Base-by-base conservation (phyloP, 202 grass and related monocot species). In the Schoenoplectus triqueter region DNA sequence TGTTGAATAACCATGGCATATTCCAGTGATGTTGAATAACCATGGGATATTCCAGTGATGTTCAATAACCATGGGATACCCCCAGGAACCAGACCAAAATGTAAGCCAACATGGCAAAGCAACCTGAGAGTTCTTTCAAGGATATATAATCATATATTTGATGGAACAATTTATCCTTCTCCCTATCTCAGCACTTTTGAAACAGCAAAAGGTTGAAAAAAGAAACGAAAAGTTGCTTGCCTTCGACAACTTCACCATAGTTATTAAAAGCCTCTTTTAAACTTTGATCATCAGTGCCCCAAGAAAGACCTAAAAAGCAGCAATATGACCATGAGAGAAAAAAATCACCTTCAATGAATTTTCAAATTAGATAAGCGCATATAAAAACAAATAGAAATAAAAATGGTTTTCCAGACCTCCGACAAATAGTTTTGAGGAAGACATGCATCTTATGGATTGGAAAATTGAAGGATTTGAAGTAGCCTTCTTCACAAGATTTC, bases 171-270 rank as follows among this genome's bases (percentile, higher is more conserved):
- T 67, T 82, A 66, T 39, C 41, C 10, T 18, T 66, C 56, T 31
- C 45, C 15, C 39, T 7, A 69, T 80, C 14, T 64, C 45, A 8
- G 55, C 56, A 83, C 44, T 65, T 87, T 54, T 0, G 10, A 82
- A 41, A 13, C 4, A 69, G 60, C 54, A 84, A 42, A 85, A 55
- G 0, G 45, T 20, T 54, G 69, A 56, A 69, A 15, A 84, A 31
- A 31, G 31, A 31, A 31, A 1, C 75, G 40, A 81, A 77, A 87
- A 68, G 39, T 14, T 11, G 7, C 74, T 69, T 89, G 79, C 94
- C 90, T 94, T 97, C 94, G 19, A 89, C 51, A 77, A 97, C 91
- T 94, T 90, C 80, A 2, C 94, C 94, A 55, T 89, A 97, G 71
- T 61, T 62, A 66, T 64, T 41, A 83, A 97, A 97, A n/a, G 91